Evolutionary conservation across 768 basidiomycete genomes (phyloP).

Genomic region (Tulasnella sp.): DNA sequence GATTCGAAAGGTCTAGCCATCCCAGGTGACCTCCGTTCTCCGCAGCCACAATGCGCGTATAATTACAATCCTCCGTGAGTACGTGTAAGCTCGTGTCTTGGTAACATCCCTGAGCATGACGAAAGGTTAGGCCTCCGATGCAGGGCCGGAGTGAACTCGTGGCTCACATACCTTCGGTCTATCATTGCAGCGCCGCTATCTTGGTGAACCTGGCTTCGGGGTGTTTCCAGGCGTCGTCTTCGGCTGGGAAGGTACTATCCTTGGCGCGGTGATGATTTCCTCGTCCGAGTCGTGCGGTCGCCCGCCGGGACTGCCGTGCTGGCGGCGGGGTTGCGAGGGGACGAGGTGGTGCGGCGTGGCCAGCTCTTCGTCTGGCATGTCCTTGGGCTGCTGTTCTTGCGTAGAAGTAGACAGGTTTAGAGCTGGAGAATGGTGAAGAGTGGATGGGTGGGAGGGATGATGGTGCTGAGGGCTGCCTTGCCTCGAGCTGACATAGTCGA

Average conservation of each 20-base stretch:
- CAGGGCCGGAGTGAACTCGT: constrained; percentile 6
- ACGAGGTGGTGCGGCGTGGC: constrained; percentile 18
- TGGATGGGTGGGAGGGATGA: neutral
- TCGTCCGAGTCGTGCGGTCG: constrained; percentile 7
- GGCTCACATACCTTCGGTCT: constrained; percentile 9
- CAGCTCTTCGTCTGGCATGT: constrained; percentile 9
- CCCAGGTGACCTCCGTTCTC: constrained; percentile 1
- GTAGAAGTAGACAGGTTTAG: neutral
- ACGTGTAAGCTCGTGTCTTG: neutral
- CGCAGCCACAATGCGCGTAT: neutral
- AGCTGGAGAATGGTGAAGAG: neutral
- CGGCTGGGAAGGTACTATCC: constrained; percentile 23
- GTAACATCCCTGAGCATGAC: neutral
- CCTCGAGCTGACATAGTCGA: neutral
- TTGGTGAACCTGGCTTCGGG: neutral
- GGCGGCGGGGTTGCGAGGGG: constrained; percentile 23
- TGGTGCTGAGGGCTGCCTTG: neutral
- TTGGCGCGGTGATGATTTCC: neutral
- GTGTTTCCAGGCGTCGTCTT: constrained; percentile 12
- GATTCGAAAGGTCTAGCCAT: constrained; percentile 1
- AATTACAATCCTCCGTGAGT: constrained; percentile 5
- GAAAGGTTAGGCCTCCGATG: constrained; percentile 12
- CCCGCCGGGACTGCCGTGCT: neutral
- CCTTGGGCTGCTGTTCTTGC: neutral
- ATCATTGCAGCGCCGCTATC: constrained; percentile 2